A percentile compares a stretch with the other conserved stretches of the same genome.
Evolutionary conservation across 768 basidiomycete genomes (phyloP).

Genomic region (Exsudoporus frostii): DNA sequence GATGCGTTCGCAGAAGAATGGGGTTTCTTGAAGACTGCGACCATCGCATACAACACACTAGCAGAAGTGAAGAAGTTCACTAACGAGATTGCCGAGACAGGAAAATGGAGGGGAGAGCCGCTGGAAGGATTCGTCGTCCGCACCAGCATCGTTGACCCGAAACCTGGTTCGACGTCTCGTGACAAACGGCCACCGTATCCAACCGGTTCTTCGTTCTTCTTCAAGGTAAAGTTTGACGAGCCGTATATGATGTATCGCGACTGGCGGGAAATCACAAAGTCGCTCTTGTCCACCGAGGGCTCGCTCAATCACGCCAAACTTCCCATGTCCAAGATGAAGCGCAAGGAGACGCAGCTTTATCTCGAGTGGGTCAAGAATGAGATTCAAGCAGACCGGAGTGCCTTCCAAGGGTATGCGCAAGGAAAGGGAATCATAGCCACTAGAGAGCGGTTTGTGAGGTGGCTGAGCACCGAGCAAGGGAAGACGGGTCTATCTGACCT

Average conservation of each 20-base stretch:
- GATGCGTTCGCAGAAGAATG: constrained; percentile 82
- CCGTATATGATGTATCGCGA: constrained; percentile 99
- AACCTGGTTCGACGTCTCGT: constrained; percentile 28
- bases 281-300: constrained; percentile 47
- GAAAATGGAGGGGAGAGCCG: constrained; percentile 78
- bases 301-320: constrained; percentile 37
- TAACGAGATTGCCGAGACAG: constrained; percentile 57
- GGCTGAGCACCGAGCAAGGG: constrained; percentile 53
- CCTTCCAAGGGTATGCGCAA: constrained; percentile 62
- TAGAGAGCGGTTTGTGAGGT: constrained; percentile 73
- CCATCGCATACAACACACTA: constrained; percentile 52
- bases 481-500: constrained; percentile 31
- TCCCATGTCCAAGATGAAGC: constrained; percentile 64
- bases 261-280: constrained; percentile 92
- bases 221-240: constrained; percentile 99
- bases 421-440: constrained; percentile 85
- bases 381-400: constrained; percentile 55
- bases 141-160: constrained; percentile 53
- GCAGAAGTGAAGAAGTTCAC: constrained; percentile 73
- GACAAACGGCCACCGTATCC: constrained; percentile 59
- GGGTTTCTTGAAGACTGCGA: constrained; percentile 84
- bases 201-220: constrained; percentile 87
- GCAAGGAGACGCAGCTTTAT: constrained; percentile 77
- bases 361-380: constrained; percentile 79
- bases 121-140: constrained; percentile 96